phyloP scores from a whole-genome alignment of 176 grass and related monocot species.

The Tillandsia fasciculata region DNA sequence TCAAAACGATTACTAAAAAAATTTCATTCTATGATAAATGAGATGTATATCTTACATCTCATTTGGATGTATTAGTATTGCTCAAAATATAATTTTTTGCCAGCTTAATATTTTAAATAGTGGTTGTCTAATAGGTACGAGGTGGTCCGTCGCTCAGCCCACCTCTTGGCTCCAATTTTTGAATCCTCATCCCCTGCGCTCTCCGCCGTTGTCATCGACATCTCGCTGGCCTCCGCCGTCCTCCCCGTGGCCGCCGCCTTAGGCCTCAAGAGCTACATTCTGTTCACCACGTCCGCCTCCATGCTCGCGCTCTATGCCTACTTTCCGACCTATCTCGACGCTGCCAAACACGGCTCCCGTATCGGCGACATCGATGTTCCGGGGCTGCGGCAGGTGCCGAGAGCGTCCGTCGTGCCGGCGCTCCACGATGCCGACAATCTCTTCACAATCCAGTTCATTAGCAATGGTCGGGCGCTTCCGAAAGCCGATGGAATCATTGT shows the following conservation, averaged over 20 bases:
- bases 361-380: slow-evolving; percentile 42
- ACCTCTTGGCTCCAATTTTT: slow-evolving; percentile 33
- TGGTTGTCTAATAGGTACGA: slow-evolving; percentile 7
- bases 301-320: slow-evolving; percentile 52
- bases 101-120: too few relatives aligned
- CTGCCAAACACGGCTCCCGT: not conserved
- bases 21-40: too few relatives aligned
- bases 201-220: slow-evolving; percentile 47
- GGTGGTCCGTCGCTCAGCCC: slow-evolving; percentile 39
- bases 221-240: slow-evolving; percentile 21
- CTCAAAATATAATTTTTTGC: too few relatives aligned
- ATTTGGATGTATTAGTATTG: too few relatives aligned
- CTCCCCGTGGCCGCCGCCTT: slow-evolving; percentile 26
- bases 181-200: slow-evolving; percentile 9
- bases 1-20: too few relatives aligned
- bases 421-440: slow-evolving; percentile 51
- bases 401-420: slow-evolving; percentile 23
- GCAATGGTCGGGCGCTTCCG: slow-evolving; percentile 27
- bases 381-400: slow-evolving; percentile 29
- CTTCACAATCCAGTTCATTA: slow-evolving; percentile 58
- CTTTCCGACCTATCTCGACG: slow-evolving; percentile 37
- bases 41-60: too few relatives aligned
- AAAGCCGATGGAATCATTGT: slow-evolving; percentile 29
- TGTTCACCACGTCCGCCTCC: slow-evolving; percentile 49
- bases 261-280: slow-evolving; percentile 41